Percentiles rank a stretch among this genome's conserved stretches.
These are phyloP conservation scores for Hymenoscyphus linearis DNA, from an alignment of 2,329 filamentous ascomycete species.

Conservation along the genomic window DNA sequence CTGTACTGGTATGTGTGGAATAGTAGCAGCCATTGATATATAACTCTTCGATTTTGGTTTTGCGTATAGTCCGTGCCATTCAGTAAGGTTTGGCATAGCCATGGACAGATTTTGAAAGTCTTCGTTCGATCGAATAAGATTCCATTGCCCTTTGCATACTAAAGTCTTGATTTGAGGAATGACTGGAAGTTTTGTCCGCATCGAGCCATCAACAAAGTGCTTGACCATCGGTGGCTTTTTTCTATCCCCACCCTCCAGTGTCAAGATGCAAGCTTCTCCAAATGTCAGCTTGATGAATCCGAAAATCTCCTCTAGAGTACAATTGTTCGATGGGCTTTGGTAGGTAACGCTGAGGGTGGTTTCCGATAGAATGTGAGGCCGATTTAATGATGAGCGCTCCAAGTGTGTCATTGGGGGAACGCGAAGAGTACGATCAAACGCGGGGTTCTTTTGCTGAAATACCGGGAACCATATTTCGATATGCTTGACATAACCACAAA, in stretches of 20 bases:
- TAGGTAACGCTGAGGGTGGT: constrained; percentile 51
- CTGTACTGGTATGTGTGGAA: constrained; percentile 51
- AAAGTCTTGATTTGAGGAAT: constrained; percentile 55
- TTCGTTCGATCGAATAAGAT: constrained; percentile 57
- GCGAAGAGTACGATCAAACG: constrained; percentile 24
- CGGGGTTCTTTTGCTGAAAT: constrained; percentile 40
- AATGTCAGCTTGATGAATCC: constrained; percentile 51
- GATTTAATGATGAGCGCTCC: constrained; percentile 23
- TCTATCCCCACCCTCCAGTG: constrained; percentile 70
- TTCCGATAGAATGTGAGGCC: constrained; percentile 33
- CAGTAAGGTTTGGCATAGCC: constrained; percentile 59
- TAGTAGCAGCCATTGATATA: constrained; percentile 59
- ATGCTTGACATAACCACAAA: constrained; percentile 62
- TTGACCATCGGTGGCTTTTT: constrained; percentile 67
- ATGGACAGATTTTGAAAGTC: constrained; percentile 59
- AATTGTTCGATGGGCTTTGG: constrained; percentile 58
- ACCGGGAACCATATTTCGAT: constrained; percentile 76
- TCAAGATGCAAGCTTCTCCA: constrained; percentile 59
- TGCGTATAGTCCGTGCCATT: constrained; percentile 51
- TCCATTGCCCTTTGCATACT: constrained; percentile 72
- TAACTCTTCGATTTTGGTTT: constrained; percentile 72
- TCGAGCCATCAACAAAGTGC: constrained; percentile 39
- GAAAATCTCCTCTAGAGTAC: constrained; percentile 65
- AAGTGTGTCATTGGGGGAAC: constrained; percentile 19
- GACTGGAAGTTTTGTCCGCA: constrained; percentile 16